A percentile compares a stretch with the other conserved stretches of the same genome.
Evolutionary conservation across 2,329 filamentous ascomycete species (phyloP).

Genomic region (Aureobasidium sp.): DNA sequence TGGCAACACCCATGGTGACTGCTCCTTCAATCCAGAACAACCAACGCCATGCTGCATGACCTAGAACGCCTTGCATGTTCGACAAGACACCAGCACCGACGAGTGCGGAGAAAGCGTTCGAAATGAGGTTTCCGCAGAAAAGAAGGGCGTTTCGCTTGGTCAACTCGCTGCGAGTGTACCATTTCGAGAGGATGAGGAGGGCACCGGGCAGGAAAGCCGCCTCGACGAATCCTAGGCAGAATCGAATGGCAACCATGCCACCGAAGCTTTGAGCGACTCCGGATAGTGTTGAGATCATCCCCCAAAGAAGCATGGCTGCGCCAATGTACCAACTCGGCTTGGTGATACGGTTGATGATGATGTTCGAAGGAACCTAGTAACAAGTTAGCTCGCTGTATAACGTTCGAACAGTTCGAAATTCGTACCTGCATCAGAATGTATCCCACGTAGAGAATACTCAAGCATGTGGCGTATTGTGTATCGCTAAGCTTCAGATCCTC

Average conservation of each 20-base stretch:
- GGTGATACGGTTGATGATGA: slow-evolving; percentile 36
- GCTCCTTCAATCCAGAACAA: slow-evolving; percentile 50
- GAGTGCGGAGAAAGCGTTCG: slow-evolving; percentile 60
- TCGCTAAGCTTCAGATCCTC: slow-evolving; percentile 49
- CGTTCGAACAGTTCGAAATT: background rate
- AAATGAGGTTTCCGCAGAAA: slow-evolving; percentile 28
- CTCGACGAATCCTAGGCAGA: slow-evolving; percentile 36
- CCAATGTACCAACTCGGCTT: slow-evolving; percentile 32
- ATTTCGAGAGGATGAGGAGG: slow-evolving; percentile 37
- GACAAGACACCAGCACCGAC: slow-evolving; percentile 51
- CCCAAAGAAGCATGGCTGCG: slow-evolving; percentile 33
- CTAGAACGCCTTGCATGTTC: slow-evolving; percentile 51
- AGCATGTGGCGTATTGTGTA: slow-evolving; percentile 47
- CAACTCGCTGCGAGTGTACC: slow-evolving; percentile 44
- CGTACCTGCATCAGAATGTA: slow-evolving; percentile 32
- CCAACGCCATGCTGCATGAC: slow-evolving; percentile 47
- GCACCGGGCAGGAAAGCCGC: slow-evolving; percentile 36
- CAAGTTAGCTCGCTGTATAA: background rate
- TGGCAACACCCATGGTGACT: slow-evolving; percentile 54
- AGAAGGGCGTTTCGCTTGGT: slow-evolving; percentile 21
- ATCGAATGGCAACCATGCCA: slow-evolving; percentile 30
- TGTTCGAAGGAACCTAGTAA: slow-evolving; percentile 36
- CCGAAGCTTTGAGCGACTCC: slow-evolving; percentile 28
- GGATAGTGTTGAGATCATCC: slow-evolving; percentile 30
- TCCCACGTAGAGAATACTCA: slow-evolving; percentile 53